Evolutionary conservation across 257 asterid species (phyloP).

Genomic region (Leonotis leonurus): DNA sequence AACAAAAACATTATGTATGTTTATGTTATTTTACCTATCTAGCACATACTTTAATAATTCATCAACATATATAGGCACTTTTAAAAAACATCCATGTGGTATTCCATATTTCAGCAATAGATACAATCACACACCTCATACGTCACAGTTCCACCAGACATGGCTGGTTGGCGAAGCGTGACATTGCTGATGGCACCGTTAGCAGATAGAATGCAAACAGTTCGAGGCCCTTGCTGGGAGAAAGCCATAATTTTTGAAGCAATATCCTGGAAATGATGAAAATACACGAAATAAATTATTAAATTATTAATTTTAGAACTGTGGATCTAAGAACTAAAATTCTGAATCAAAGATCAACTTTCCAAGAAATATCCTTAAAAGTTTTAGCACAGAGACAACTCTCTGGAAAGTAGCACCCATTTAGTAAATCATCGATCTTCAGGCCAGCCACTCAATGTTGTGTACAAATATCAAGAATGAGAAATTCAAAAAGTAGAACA

Average conservation of each 20-base stretch:
- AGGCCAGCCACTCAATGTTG: background rate
- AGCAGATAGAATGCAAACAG: slow-evolving; percentile 77
- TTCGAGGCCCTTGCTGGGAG: slow-evolving; percentile 89
- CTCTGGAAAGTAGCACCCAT: background rate
- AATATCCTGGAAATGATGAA: slow-evolving; percentile 52
- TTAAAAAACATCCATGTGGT: background rate
- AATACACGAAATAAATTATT: slow-evolving; percentile 3
- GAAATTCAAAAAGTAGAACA: background rate
- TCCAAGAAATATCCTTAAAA: too few species aligned
- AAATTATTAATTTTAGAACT: background rate
- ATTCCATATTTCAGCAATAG: background rate
- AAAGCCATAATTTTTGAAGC: slow-evolving; percentile 66
- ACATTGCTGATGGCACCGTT: slow-evolving; percentile 77
- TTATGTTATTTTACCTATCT: background rate
- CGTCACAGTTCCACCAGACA: slow-evolving; percentile 68
- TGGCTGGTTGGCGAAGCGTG: slow-evolving; percentile 67
- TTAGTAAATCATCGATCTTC: background rate
- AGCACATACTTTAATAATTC: background rate
- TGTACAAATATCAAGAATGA: background rate
- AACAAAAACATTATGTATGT: background rate
- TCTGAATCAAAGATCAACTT: background rate
- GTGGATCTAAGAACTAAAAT: background rate
- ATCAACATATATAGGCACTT: background rate
- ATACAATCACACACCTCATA: slow-evolving; percentile 58
- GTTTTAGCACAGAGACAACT: background rate